phyloP scores from a whole-genome alignment of 2,329 filamentous ascomycete genomes.

The Neurospora sp. region DNA sequence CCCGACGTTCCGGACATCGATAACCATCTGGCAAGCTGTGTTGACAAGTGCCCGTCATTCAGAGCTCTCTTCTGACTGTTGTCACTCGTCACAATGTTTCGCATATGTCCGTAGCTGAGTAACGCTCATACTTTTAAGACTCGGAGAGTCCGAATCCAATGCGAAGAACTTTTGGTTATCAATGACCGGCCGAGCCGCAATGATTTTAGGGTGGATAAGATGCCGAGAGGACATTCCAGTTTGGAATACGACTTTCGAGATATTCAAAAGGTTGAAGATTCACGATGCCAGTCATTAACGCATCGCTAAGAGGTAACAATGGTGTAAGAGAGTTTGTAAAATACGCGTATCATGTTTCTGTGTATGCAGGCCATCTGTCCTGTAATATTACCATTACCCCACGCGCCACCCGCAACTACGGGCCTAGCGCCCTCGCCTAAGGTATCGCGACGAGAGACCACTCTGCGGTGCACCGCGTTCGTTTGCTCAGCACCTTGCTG shows the following conservation, averaged over 20 bases:
- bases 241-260: not conserved
- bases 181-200: not conserved
- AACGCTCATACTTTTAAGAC: not conserved
- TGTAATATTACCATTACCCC: not conserved
- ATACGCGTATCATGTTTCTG: not conserved
- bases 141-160: not conserved
- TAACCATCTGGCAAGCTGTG: not conserved
- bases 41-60: not conserved
- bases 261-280: not conserved
- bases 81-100: not conserved
- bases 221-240: not conserved
- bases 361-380: fast-evolving
- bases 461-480: not conserved
- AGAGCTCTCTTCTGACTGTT: not conserved
- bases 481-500: not conserved
- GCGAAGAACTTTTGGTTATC: not conserved
- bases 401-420: not conserved
- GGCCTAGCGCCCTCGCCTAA: not conserved
- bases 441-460: not conserved
- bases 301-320: not conserved
- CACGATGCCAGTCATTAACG: not conserved
- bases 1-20: not conserved
- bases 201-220: not conserved
- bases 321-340: not conserved
- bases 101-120: not conserved